These are phyloP conservation scores for Epichloe coenophiala DNA, from an alignment of 2,329 filamentous ascomycete species.

Conservation along the genomic window DNA sequence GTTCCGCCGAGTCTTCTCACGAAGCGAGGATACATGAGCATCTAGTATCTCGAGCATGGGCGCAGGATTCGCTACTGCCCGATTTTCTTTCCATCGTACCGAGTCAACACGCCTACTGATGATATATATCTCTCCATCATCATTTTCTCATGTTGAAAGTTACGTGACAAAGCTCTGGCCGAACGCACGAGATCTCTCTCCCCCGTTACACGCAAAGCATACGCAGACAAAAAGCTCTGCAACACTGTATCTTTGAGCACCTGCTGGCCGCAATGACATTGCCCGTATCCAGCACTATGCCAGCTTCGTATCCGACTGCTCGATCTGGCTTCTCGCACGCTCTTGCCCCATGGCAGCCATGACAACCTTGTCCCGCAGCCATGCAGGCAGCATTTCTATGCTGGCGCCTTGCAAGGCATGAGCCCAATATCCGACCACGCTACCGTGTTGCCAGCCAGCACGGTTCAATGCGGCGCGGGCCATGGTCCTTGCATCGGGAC, in stretches of 20 bases:
- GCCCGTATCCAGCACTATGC: not conserved
- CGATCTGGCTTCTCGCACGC: not conserved
- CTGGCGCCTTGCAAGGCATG: slow-evolving; percentile 7
- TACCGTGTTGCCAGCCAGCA: slow-evolving; percentile 8
- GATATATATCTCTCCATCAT: too few species aligned
- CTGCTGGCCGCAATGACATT: too few species aligned
- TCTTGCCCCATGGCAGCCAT: not conserved
- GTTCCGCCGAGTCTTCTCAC: too few species aligned
- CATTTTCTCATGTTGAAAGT: too few species aligned
- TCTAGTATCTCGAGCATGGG: not conserved
- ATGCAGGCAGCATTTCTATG: not conserved
- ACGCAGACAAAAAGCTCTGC: too few species aligned
- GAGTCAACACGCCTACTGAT: too few species aligned
- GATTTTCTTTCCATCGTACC: not conserved
- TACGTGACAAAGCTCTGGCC: too few species aligned
- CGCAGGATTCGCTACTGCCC: not conserved
- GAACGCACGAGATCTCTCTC: too few species aligned
- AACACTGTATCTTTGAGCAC: too few species aligned
- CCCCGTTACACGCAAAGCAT: too few species aligned
- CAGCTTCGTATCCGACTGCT: not conserved
- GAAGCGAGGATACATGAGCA: not conserved
- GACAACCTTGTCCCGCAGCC: not conserved
- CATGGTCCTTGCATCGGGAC: slow-evolving; percentile 7
- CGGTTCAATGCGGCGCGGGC: slow-evolving; percentile 5
- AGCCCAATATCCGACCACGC: slow-evolving; percentile 8